A percentile compares a stretch with the other conserved stretches of the same genome.
Conservation (phyloP, 2,329 filamentous ascomycete species). For the Curvularia sp. region DNA sequence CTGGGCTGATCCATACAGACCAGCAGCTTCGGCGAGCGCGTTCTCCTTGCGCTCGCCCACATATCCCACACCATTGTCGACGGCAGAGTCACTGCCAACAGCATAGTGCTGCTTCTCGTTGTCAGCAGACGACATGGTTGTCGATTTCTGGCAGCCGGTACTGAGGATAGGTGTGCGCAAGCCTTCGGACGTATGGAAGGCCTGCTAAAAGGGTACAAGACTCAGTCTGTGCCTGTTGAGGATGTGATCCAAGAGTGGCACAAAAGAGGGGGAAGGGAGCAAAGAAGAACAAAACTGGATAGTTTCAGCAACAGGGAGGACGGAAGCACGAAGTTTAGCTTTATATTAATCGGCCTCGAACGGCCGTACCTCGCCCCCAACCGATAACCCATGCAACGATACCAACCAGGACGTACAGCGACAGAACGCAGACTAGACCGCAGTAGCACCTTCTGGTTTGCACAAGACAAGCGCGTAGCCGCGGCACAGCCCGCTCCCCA, state of each 20-base stretch:
- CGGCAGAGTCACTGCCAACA: conserved; percentile 21
- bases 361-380: conserved; percentile 25
- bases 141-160: background rate
- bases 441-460: conserved; percentile 21
- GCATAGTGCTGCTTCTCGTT: conserved; percentile 39
- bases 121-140: conserved; percentile 35
- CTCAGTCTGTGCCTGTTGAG: background rate
- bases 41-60: conserved; percentile 34
- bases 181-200: background rate
- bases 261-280: conserved; percentile 14
- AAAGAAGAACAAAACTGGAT: conserved; percentile 24
- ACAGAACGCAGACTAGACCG: conserved; percentile 14
- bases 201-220: background rate
- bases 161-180: background rate
- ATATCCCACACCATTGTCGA: conserved; percentile 34
- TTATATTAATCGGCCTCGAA: conserved; percentile 32
- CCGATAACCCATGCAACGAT: conserved; percentile 6
- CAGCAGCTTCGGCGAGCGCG: conserved; percentile 57
- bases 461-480: conserved; percentile 22
- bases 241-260: background rate
- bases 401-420: conserved; percentile 1
- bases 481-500: conserved; percentile 21
- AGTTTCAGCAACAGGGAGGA: conserved; percentile 17
- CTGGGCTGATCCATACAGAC: conserved; percentile 60
- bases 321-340: conserved; percentile 31